Base-by-base conservation (phyloP, 2,329 filamentous ascomycete genomes). In the Cladorrhinum sp. region DNA sequence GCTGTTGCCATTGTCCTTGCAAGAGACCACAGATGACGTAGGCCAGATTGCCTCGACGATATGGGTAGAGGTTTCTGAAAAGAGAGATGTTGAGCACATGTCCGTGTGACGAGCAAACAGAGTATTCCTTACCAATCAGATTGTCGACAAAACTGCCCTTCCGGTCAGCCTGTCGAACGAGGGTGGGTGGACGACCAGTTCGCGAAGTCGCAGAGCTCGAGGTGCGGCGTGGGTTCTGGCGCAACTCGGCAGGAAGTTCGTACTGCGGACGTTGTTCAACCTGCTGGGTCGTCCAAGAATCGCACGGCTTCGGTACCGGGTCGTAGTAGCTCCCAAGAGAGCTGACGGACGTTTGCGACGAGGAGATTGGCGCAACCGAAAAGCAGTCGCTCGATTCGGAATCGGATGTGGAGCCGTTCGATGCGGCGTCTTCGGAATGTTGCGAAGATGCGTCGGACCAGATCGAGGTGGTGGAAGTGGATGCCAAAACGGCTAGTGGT, bases 31-130 rank as follows among this genome's bases (percentile, higher is more conserved):
- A 62, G 91, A 93, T 58, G 94, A 96, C 49, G 94, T 82, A 51
- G 95, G 93, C 95, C 95, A 99, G 71, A 99, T 96, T 58, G 90
- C 91, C 80, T 97, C 92, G 55, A 99, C 93, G 75, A 98, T 96
- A 76, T 96, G 92, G 58, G 95, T 95, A 57, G 95, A 95, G 69
- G 94, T 96, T 86, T 97, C 94, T 97, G 83, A 58, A 73, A 69
- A 77, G 74, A 70, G 53, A 50, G 70, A 67, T 65, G 73, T 75
- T 77, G 71, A 76, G 74, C 64, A 70, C 54, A 62, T 50, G 65
- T 58, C 66, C 62, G 63, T 61, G 63, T 64, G 14, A 61, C 55
- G 57, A 23, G 18, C 26, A 55, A 33, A 7, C 9, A 63, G 51
- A 55, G 26, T 62, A 49, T 55, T 69, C 74, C 94, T 91, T 92